Evolutionary conservation across 495 filamentous ascomycete genomes (phyloP).

Genomic region (Podospora pseudocomata): DNA sequence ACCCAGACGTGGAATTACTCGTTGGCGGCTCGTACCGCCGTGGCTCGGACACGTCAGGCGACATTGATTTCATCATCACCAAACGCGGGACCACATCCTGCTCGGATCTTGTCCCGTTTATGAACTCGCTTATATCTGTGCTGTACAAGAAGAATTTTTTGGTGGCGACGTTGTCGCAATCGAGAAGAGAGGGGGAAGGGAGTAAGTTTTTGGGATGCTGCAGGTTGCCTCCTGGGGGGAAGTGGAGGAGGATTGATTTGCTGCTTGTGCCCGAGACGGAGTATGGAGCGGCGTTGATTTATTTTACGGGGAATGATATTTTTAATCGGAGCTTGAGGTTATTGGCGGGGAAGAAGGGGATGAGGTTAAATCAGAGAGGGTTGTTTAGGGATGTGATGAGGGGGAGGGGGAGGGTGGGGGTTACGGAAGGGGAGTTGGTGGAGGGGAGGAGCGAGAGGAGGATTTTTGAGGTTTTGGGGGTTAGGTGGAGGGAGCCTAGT

Average conservation of each 20-base stretch:
- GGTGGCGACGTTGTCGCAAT: constrained; percentile 42
- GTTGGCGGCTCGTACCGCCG: constrained; percentile 85
- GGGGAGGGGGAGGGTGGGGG: constrained; percentile 54
- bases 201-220: constrained; percentile 92
- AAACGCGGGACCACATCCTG: constrained; percentile 56
- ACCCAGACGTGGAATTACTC: constrained; percentile 59
- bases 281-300: constrained; percentile 84
- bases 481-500: constrained; percentile 81
- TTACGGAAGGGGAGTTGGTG: constrained; percentile 70
- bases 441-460: constrained; percentile 74
- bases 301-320: constrained; percentile 95
- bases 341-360: constrained; percentile 76
- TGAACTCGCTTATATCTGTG: constrained; percentile 60
- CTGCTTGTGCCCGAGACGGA: constrained; percentile 78
- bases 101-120: constrained; percentile 60
- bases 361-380: constrained; percentile 82
- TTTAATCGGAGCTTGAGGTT: constrained; percentile 90
- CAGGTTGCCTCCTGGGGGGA: constrained; percentile 48
- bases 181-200: constrained; percentile 32
- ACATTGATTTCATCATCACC: constrained; percentile 86
- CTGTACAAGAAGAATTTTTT: constrained; percentile 61
- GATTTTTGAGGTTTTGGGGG: constrained; percentile 83
- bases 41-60: constrained; percentile 66
- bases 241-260: constrained; percentile 84
- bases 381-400: constrained; percentile 72